Evolutionary conservation across 352 stramenopile genomes (phyloP).

Genomic region (Blastocystis sp.): DNA sequence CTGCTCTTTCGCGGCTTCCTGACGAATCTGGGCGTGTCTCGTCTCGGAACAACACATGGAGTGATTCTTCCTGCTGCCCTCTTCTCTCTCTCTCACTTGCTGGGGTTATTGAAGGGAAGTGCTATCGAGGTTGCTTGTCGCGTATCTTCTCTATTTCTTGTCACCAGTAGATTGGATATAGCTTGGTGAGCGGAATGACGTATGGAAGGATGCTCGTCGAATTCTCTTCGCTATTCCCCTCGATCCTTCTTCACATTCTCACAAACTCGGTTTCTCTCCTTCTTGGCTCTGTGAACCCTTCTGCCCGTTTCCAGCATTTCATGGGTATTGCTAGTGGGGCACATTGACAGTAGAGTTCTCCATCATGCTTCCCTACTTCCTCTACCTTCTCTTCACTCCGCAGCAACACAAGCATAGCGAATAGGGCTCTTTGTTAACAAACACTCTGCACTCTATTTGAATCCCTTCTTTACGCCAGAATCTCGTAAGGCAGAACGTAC

Average conservation of each 20-base stretch:
- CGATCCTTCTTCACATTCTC: background rate
- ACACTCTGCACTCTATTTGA: background rate
- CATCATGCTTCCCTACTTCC: background rate
- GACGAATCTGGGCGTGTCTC: slow-evolving; percentile 16
- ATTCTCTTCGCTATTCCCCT: background rate
- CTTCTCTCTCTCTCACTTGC: slow-evolving; percentile 19
- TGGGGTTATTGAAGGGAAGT: background rate
- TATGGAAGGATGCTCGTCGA: background rate
- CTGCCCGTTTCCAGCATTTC: background rate
- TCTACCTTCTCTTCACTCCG: background rate
- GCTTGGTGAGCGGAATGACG: background rate
- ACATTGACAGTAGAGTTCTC: background rate
- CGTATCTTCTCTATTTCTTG: background rate
- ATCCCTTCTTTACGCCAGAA: background rate
- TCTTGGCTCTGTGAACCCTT: background rate
- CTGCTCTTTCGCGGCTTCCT: slow-evolving; percentile 33
- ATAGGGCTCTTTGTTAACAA: background rate
- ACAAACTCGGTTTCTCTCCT: slow-evolving; percentile 31
- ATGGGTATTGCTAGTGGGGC: background rate
- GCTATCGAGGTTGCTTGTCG: background rate
- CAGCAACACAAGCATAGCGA: background rate
- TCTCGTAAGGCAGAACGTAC: slow-evolving; percentile 65
- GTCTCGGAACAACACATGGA: background rate
- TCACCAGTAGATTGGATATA: background rate
- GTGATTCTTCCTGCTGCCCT: background rate